Base-by-base conservation (phyloP, 2,329 filamentous ascomycete species). In the Neonectria faginata region DNA sequence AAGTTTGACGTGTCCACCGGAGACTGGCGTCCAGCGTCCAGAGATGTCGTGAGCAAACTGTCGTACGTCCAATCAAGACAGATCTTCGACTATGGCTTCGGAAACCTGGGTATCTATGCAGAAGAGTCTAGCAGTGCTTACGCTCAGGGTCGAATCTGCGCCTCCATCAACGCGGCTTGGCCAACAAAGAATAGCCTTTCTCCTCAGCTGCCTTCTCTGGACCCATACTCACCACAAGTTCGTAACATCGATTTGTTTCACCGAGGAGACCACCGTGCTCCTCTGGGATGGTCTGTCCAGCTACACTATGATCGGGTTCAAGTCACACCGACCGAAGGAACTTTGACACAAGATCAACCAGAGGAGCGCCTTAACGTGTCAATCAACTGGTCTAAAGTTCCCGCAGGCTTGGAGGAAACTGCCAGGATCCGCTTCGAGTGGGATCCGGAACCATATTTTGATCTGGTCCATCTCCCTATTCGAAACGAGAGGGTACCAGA, bases 1-100 rank as follows among this genome's bases (percentile, higher is more conserved):
- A 88, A 87, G 84, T 70, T 66, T 53, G 67, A 70, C 41, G 60
- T 59, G 55, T 54, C 41, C 27, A n/a, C 25, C 3, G 39, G 33
- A 2, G 44, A 58, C 22, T 71, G 69, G 69, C 33, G 16, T 16
- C 16, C 36, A n/a, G 14, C 36, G 1, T n/a, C 36, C 4, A 41
- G 36, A n/a, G 64, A 20, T 52, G 53, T 3, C 64, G 60, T 5
- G 58, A 31, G 27, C 5, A 57, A 57, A 9, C 20, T 57, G 1
- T 57, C 55, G 1, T 50, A 47, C 12, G 55, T 57, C 2, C 42
- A 57, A 14, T 18, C n/a, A 2, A 20, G 41, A 6, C 55, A 57
- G 11, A 33, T 41, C 3, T 57, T 57, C n/a, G 55, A 57, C 29
- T 57, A 57, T 2, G 55, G n/a, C 6, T 57, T 57, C 18, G 42